A percentile compares a stretch with the other conserved stretches of the same genome.
Conservation (phyloP, 371 early-diverging fungal species). For the Apophysomyces trapeziformis region DNA sequence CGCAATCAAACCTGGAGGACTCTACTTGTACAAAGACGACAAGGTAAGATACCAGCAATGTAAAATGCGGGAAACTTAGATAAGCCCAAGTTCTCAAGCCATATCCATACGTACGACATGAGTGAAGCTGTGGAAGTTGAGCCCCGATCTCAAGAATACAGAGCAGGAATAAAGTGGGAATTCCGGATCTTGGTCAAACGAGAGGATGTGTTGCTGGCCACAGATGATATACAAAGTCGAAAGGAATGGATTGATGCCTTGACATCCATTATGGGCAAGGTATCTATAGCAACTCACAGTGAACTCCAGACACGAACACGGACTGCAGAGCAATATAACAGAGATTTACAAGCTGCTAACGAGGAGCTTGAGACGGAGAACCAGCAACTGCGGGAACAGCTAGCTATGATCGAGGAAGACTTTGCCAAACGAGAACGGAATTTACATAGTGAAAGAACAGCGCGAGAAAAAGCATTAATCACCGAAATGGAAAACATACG, state of each 20-base stretch:
- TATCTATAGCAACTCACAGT: slow-evolving; percentile 51
- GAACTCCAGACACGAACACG: slow-evolving; percentile 46
- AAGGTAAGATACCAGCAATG: slow-evolving; percentile 34
- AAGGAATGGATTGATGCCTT: slow-evolving; percentile 54
- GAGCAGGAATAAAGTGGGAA: slow-evolving; percentile 51
- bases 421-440: slow-evolving; percentile 17
- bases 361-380: slow-evolving; percentile 39
- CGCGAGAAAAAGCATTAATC: slow-evolving; percentile 20
- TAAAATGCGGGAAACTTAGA: background rate
- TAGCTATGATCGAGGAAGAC: slow-evolving; percentile 28
- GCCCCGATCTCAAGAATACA: slow-evolving; percentile 49
- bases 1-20: slow-evolving; percentile 49
- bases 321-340: slow-evolving; percentile 43
- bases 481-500: slow-evolving; percentile 30
- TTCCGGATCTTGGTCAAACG: slow-evolving; percentile 47
- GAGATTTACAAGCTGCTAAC: slow-evolving; percentile 35
- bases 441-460: slow-evolving; percentile 16
- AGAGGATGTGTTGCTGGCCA: slow-evolving; percentile 48
- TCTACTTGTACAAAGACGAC: slow-evolving; percentile 53
- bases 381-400: slow-evolving; percentile 29
- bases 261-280: slow-evolving; percentile 57
- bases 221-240: slow-evolving; percentile 46
- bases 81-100: slow-evolving; percentile 38
- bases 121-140: slow-evolving; percentile 54
- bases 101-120: slow-evolving; percentile 58